phyloP scores from a whole-genome alignment of 495 filamentous ascomycete genomes.

The Neurospora intermedia region DNA sequence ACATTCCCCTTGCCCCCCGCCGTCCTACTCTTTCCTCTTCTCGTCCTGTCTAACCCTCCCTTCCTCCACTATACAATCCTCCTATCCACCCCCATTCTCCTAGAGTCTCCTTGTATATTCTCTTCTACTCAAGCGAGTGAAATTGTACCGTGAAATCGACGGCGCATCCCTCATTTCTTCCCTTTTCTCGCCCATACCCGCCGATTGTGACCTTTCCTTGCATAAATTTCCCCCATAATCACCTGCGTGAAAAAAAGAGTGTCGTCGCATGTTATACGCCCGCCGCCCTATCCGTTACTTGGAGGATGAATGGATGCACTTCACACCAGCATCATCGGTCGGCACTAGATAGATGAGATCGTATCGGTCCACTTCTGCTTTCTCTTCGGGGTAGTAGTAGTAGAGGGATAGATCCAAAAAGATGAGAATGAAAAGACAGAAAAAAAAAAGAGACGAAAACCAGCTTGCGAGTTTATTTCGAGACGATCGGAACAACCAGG shows the following conservation, averaged over 20 bases:
- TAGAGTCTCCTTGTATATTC: neutral
- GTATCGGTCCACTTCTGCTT: neutral
- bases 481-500: neutral
- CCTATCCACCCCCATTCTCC: neutral
- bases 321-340: neutral
- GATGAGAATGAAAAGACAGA: conserved; percentile 4
- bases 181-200: neutral
- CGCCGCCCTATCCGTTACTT: neutral
- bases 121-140: neutral
- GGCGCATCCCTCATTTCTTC: neutral
- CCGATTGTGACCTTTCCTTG: neutral
- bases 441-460: conserved; percentile 3
- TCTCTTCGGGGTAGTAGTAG: conserved; percentile 1
- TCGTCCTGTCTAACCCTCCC: neutral
- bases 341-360: neutral
- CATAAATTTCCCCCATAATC: neutral
- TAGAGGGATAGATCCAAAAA: conserved; percentile 11
- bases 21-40: neutral
- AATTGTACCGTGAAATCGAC: neutral
- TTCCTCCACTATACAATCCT: neutral
- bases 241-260: neutral
- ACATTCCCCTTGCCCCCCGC: neutral
- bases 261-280: neutral
- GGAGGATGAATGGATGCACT: neutral
- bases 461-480: neutral